Evolutionary conservation across 2,329 filamentous ascomycete species (phyloP).

Genomic region (Chrysoporthe puriensis): DNA sequence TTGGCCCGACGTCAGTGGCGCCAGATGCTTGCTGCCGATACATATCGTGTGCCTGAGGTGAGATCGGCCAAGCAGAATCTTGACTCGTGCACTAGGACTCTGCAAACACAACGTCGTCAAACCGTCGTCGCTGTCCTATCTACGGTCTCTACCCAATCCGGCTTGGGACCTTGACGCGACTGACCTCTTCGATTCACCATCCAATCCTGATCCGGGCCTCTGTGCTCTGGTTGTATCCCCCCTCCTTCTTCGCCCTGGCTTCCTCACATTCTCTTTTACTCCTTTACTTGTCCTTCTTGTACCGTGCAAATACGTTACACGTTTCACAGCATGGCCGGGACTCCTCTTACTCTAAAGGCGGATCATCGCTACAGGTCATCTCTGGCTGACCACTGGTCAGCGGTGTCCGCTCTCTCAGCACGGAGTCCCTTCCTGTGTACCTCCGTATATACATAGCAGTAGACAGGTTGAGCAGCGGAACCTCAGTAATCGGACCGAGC

Average conservation of each 20-base stretch:
- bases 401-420: background rate
- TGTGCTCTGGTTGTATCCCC: too few relatives aligned
- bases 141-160: background rate
- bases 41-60: background rate
- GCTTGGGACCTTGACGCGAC: too few relatives aligned
- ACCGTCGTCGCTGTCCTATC: background rate
- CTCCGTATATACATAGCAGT: too few relatives aligned
- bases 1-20: constrained; percentile 6
- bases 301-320: too few relatives aligned
- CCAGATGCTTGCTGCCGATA: background rate
- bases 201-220: too few relatives aligned
- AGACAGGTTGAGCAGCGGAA: background rate
- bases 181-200: too few relatives aligned
- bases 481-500: constrained; percentile 5
- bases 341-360: background rate
- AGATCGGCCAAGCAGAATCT: constrained; percentile 2
- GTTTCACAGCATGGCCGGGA: background rate
- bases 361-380: background rate
- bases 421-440: background rate
- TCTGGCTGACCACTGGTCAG: background rate
- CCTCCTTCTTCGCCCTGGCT: too few relatives aligned
- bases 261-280: too few relatives aligned
- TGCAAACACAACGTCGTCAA: background rate
- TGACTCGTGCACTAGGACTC: background rate
- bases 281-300: too few relatives aligned